Evolutionary conservation across 2,329 filamentous ascomycete species (phyloP), one percentile per base, ranked within the genome.

Genomic region (Calonectria leucothoes): DNA sequence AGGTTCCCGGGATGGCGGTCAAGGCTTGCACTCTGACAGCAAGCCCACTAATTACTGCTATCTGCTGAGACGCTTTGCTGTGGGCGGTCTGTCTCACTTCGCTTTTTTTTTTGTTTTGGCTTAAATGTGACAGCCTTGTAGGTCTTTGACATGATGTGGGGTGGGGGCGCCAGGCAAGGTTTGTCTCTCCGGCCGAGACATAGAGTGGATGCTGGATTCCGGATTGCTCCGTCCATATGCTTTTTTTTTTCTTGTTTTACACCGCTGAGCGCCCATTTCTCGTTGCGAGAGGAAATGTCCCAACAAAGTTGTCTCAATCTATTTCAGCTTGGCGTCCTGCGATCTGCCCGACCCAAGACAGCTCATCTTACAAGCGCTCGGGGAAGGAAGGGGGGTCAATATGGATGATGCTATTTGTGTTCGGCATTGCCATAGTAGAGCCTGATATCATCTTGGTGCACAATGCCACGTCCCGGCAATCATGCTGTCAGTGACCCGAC

Each of bases 401-500:
- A 45, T 45, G 23, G 35, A 51, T 51, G 45, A 68, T 71, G 27
- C 64, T 57, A 45, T 63, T 67, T 73, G 66, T 67, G 37, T 59
- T 68, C 69, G 45, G 68, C 70, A 68, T 71, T 67, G 23, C 37
- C 64, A 49, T 64, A 63, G 31, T 29, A 65, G 37, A 51, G 25
- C 33, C 51, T 49, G 49, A 51, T 31, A 66, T 70, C 61, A 61
- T 57, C 61, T 73, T 76, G 77, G 77, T 79, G 70, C 75, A 78
- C 75, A 76, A 75, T 72, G 70, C 70, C 70, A 69, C 66, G 48
- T 69, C 59, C 55, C 39, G 57, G 49, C 4, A 69, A 66, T 69
- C 78, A 80, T 79, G 69, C 74, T 69, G 70, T 77, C 57, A 69
- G 65, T 78, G 78, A 79, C 71, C 71, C 76, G 67, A 76, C 74